phyloP scores from a whole-genome alignment of 2,329 filamentous ascomycete genomes.

The Aquanectria penicillioides region DNA sequence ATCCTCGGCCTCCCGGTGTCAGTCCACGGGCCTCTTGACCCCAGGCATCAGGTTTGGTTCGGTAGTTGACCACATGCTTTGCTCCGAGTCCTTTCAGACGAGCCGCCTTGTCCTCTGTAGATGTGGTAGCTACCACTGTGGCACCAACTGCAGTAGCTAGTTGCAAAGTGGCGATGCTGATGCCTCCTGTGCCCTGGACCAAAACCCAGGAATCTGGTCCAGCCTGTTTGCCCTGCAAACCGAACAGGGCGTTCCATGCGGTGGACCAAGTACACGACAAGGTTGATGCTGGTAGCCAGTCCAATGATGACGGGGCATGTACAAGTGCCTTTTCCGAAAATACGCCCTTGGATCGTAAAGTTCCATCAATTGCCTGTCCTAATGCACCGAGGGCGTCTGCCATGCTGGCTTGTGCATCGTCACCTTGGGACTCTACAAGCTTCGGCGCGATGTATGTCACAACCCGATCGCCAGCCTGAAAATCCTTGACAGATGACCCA shows the following conservation, averaged over 20 bases:
- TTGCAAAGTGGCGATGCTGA: conserved; percentile 1
- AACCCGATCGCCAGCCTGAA: conserved; percentile 57
- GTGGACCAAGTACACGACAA: conserved; percentile 59
- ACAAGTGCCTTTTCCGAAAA: conserved; percentile 73
- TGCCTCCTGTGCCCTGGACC: conserved; percentile 15
- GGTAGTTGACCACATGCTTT: conserved; percentile 67
- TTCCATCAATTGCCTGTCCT: conserved; percentile 72
- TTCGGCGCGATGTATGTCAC: too few relatives aligned
- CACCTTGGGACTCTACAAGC: too few relatives aligned
- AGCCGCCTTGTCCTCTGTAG: conserved; percentile 58
- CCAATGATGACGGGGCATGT: conserved; percentile 62
- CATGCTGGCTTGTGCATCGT: conserved; percentile 62
- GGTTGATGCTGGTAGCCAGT: conserved; percentile 58
- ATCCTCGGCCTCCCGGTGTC: conserved; percentile 56
- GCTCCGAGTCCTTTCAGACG: conserved; percentile 62
- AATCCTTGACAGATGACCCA: conserved; percentile 52
- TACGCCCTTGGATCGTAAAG: conserved; percentile 70
- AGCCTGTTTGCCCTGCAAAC: conserved; percentile 35
- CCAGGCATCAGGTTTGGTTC: conserved; percentile 61
- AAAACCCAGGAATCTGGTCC: conserved; percentile 53
- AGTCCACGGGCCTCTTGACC: conserved; percentile 61
- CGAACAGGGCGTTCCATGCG: conserved; percentile 29
- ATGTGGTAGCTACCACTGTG: conserved; percentile 67
- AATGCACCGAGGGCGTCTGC: conserved; percentile 57
- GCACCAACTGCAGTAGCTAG: conserved; percentile 61